Conservation (phyloP, 208 protist genomes). For the Strigomonas galati region DNA sequence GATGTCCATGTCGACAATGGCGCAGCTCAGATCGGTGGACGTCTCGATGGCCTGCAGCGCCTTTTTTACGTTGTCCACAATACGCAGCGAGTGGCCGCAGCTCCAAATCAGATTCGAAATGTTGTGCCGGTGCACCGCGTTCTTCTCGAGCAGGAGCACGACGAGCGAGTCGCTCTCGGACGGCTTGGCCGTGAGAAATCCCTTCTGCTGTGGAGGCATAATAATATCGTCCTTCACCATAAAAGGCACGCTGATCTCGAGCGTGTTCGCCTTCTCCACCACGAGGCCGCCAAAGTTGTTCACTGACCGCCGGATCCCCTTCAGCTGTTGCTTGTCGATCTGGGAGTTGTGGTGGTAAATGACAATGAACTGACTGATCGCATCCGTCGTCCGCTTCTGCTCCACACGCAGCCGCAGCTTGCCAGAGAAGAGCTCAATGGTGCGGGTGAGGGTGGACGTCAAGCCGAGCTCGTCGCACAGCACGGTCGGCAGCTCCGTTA, state of each 20-base stretch:
- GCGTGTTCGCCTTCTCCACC: slow-evolving; percentile 32
- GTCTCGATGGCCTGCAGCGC: slow-evolving; percentile 55
- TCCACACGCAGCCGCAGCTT: slow-evolving; percentile 62
- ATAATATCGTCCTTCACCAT: slow-evolving; percentile 43
- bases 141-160: slow-evolving; percentile 63
- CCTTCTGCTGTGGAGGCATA: slow-evolving; percentile 25
- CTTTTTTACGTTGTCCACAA: slow-evolving; percentile 54
- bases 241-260: slow-evolving; percentile 46
- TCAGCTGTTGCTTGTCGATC: slow-evolving; percentile 28
- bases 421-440: slow-evolving; percentile 42
- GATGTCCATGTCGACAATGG: slow-evolving; percentile 53
- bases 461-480: slow-evolving; percentile 46
- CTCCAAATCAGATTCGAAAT: slow-evolving; percentile 51
- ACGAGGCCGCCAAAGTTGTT: slow-evolving; percentile 57
- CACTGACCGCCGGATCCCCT: slow-evolving; percentile 30
- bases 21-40: slow-evolving; percentile 59
- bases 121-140: slow-evolving; percentile 62
- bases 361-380: slow-evolving; percentile 51
- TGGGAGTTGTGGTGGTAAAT: slow-evolving; percentile 31
- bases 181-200: slow-evolving; percentile 20
- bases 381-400: slow-evolving; percentile 45
- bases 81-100: slow-evolving; percentile 52
- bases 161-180: slow-evolving; percentile 48
- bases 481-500: slow-evolving; percentile 44
- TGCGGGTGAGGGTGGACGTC: slow-evolving; percentile 30